Evolutionary conservation across 345 rosid genomes (phyloP).

Genomic region (Anacardium occidentale): DNA sequence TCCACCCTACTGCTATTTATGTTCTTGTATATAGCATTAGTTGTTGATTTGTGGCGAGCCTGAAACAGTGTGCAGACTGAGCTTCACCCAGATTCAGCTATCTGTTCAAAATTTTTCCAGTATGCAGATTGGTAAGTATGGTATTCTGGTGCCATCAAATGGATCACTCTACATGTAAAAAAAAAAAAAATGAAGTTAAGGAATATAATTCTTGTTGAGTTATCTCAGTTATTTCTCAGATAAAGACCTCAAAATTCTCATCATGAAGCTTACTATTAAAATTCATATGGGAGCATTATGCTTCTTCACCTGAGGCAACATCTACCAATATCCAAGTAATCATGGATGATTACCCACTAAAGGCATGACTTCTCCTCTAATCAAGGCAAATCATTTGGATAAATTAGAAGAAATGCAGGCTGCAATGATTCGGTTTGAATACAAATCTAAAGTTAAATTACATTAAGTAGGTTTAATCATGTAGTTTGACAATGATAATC

Average conservation of each 20-base stretch:
- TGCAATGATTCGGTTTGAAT: neutral
- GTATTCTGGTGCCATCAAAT: conserved; percentile 21
- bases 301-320: too few species aligned
- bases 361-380: too few species aligned
- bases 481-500: neutral
- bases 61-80: too few species aligned
- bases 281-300: too few species aligned
- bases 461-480: too few species aligned
- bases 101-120: conserved; percentile 19
- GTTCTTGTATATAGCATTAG: conserved; percentile 18
- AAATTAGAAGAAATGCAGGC: neutral
- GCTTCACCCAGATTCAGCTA: conserved; percentile 8
- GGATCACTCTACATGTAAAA: conserved; percentile 19
- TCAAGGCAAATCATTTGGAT: neutral
- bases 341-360: too few species aligned
- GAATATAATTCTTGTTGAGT: conserved; percentile 20
- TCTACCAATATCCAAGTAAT: too few species aligned
- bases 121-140: conserved; percentile 23
- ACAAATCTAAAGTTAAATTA: too few species aligned
- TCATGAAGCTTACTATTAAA: too few species aligned
- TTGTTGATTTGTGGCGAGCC: conserved; percentile 21
- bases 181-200: neutral
- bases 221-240: neutral
- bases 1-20: conserved; percentile 12
- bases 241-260: too few species aligned